phyloP scores from a whole-genome alignment of 495 filamentous ascomycete genomes.

The Recurvomyces mirabilis region DNA sequence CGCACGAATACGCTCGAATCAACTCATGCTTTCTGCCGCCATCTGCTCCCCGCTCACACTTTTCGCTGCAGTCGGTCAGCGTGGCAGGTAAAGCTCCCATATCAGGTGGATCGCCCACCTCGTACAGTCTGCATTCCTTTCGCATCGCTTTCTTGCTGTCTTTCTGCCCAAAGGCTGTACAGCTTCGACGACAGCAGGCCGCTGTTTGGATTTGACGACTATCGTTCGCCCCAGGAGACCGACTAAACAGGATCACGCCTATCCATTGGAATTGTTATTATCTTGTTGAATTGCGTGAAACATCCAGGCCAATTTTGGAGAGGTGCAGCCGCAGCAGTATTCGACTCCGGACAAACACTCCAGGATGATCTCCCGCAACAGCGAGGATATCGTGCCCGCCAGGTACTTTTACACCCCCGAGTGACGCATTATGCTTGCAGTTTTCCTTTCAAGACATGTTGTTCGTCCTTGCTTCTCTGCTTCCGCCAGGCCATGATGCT shows the following conservation, averaged over 20 bases:
- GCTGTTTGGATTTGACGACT: too few species aligned
- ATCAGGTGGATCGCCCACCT: slow-evolving; percentile 1
- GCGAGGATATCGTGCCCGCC: slow-evolving; percentile 11
- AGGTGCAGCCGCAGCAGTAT: too few species aligned
- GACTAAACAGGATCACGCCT: too few species aligned
- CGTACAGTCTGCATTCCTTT: not conserved
- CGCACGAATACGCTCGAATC: slow-evolving; percentile 1
- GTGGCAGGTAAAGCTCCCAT: slow-evolving; percentile 2
- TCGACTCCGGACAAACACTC: too few species aligned
- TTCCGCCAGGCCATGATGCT: too few species aligned
- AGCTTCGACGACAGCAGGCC: too few species aligned
- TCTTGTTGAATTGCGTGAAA: not conserved
- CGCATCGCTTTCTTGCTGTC: slow-evolving; percentile 1
- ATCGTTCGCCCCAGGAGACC: too few species aligned
- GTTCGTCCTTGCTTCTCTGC: not conserved
- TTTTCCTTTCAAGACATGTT: not conserved
- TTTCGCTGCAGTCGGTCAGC: not conserved
- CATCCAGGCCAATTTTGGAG: too few species aligned
- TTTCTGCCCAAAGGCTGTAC: slow-evolving; percentile 7
- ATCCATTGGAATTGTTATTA: not conserved
- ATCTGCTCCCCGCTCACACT: not conserved
- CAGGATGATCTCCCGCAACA: slow-evolving; percentile 19
- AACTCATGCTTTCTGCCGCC: not conserved
- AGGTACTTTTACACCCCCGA: slow-evolving; percentile 11
- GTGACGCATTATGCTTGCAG: slow-evolving; percentile 1